These are phyloP conservation scores for Capronia coronata DNA, from an alignment of 2,329 filamentous ascomycete species.

Conservation along the genomic window DNA sequence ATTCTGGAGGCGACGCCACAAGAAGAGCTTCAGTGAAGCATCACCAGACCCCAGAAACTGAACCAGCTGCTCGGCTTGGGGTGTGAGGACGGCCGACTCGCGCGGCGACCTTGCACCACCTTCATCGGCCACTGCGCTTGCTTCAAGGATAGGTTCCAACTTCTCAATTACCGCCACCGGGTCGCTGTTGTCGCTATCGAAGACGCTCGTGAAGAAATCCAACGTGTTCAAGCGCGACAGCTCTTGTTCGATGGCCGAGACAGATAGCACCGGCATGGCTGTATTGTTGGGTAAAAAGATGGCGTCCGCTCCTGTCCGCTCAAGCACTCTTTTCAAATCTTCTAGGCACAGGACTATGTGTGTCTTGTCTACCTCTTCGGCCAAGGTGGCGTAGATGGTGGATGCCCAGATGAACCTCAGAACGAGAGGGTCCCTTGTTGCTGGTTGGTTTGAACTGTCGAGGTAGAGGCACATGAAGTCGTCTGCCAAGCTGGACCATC, in stretches of 20 bases:
- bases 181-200: conserved; percentile 73
- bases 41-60: conserved; percentile 77
- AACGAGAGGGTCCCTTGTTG: conserved; percentile 40
- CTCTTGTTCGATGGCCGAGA: conserved; percentile 77
- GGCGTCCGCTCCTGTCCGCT: conserved; percentile 42
- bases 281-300: conserved; percentile 72
- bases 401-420: conserved; percentile 62
- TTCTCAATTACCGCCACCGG: conserved; percentile 82
- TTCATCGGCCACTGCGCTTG: conserved; percentile 31
- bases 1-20: conserved; percentile 86
- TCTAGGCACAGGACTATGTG: conserved; percentile 57
- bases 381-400: conserved; percentile 54
- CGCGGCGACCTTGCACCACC: conserved; percentile 18
- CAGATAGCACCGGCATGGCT: conserved; percentile 79
- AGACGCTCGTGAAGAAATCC: conserved; percentile 90
- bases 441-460: conserved; percentile 25
- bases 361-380: conserved; percentile 50
- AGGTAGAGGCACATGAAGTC: conserved; percentile 45
- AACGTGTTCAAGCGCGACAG: conserved; percentile 89
- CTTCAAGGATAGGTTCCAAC: conserved; percentile 84
- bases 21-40: conserved; percentile 72
- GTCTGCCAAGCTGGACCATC: conserved; percentile 55
- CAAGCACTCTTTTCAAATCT: conserved; percentile 54
- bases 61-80: conserved; percentile 60
- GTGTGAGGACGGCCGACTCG: not conserved